Percentiles rank a stretch among this genome's conserved stretches.
Conservation (phyloP, 306 rosid species). For the Rosa persica region DNA sequence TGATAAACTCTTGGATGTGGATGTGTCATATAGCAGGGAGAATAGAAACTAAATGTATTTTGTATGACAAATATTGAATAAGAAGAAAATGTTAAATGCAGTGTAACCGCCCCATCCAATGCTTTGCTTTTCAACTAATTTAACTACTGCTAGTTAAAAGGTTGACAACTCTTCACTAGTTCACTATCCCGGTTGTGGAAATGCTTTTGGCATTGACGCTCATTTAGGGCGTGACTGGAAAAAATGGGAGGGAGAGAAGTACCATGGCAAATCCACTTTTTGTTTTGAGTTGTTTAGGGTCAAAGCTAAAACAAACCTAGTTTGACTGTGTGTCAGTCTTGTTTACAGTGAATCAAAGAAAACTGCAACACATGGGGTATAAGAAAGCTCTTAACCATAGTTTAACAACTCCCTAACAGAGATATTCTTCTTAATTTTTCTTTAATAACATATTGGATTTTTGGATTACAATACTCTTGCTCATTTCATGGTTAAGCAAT, state of each 20-base stretch:
- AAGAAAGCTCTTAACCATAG: neutral
- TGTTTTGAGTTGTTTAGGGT: neutral
- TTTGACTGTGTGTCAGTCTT: neutral
- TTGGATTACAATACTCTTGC: neutral
- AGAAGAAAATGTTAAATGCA: too few species aligned
- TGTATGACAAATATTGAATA: too few species aligned
- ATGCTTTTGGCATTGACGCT: too few species aligned
- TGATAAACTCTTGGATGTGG: too few species aligned
- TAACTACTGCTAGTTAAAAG: too few species aligned
- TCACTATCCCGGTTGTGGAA: too few species aligned
- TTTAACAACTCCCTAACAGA: neutral
- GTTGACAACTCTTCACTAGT: too few species aligned
- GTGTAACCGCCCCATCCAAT: too few species aligned
- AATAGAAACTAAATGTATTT: too few species aligned
- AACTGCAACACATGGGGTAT: neutral
- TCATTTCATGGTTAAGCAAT: neutral
- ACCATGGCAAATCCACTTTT: neutral
- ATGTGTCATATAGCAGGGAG: too few species aligned
- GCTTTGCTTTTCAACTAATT: too few species aligned
- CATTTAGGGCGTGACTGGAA: neutral
- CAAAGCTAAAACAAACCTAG: neutral
- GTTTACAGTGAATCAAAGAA: neutral
- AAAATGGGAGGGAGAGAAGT: neutral
- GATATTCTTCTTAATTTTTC: neutral
- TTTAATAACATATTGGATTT: neutral